These are phyloP conservation scores for Microcyclospora tardicrescens DNA, from an alignment of 2,329 filamentous ascomycete genomes.

Conservation along the genomic window DNA sequence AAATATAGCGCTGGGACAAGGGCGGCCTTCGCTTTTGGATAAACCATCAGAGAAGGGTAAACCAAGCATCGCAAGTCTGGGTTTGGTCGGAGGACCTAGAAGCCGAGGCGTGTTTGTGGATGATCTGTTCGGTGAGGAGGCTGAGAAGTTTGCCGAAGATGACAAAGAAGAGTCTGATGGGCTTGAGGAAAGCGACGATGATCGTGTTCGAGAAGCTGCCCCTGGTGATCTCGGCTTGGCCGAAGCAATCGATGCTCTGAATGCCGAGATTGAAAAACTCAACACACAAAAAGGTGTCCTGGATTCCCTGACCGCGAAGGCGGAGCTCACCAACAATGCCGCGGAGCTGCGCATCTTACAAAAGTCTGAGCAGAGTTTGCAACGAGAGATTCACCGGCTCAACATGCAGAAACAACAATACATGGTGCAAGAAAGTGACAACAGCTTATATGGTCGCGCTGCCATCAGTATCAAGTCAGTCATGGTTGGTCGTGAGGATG, in stretches of 20 bases:
- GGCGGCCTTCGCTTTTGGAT: slow-evolving; percentile 6
- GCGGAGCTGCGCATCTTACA: slow-evolving; percentile 82
- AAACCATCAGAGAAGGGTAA: slow-evolving; percentile 45
- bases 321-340: slow-evolving; percentile 92
- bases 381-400: slow-evolving; percentile 83
- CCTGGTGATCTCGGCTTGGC: slow-evolving; percentile 87
- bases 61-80: slow-evolving; percentile 81
- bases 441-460: slow-evolving; percentile 85
- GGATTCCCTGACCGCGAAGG: slow-evolving; percentile 82
- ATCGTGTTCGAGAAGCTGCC: slow-evolving; percentile 85
- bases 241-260: slow-evolving; percentile 82
- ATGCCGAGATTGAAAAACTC: slow-evolving; percentile 79
- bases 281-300: slow-evolving; percentile 79
- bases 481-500: slow-evolving; percentile 80
- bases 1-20: not conserved
- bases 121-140: slow-evolving; percentile 84
- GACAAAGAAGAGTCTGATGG: slow-evolving; percentile 62
- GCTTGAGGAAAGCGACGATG: slow-evolving; percentile 50
- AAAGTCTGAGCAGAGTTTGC: slow-evolving; percentile 87
- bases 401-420: slow-evolving; percentile 96
- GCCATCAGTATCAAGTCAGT: slow-evolving; percentile 83
- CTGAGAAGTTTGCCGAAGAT: slow-evolving; percentile 72
- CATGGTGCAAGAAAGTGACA: slow-evolving; percentile 93
- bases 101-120: slow-evolving; percentile 87
- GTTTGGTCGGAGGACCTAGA: slow-evolving; percentile 75